Conservation (phyloP, 768 basidiomycete species). For the Xanthoconium stramineum region DNA sequence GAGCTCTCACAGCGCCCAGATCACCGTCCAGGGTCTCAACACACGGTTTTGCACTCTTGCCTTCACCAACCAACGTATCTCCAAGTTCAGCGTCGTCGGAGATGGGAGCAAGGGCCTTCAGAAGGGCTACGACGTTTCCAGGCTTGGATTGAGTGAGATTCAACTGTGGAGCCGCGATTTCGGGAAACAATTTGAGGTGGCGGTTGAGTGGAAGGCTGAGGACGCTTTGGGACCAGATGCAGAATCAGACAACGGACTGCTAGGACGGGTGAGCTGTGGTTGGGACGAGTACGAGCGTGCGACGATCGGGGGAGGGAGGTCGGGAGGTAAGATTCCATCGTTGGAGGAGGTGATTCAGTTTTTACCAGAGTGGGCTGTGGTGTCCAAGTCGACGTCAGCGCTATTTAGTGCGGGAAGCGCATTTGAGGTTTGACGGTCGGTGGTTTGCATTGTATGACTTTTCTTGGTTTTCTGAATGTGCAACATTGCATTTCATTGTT, state of each 20-base stretch:
- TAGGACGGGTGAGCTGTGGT: conserved; percentile 55
- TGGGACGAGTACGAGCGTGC: conserved; percentile 69
- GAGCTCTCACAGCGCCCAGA: conserved; percentile 42
- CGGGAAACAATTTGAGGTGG: conserved; percentile 50
- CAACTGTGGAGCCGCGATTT: conserved; percentile 63
- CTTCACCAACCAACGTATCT: conserved; percentile 48
- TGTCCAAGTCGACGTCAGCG: conserved; percentile 52
- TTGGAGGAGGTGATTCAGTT: conserved; percentile 63
- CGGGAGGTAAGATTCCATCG: conserved; percentile 56
- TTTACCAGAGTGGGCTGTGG: conserved; percentile 66
- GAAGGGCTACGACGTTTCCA: conserved; percentile 38
- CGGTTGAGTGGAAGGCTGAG: conserved; percentile 44
- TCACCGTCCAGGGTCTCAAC: conserved; percentile 53
- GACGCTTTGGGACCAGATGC: conserved; percentile 8
- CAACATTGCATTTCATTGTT: not conserved
- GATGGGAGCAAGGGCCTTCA: conserved; percentile 37
- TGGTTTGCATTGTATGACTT: not conserved
- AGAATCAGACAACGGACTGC: conserved; percentile 15
- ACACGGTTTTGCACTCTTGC: conserved; percentile 62
- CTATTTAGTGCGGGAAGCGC: conserved; percentile 49
- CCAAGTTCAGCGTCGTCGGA: conserved; percentile 39
- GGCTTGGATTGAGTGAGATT: conserved; percentile 37
- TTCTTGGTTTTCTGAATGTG: not conserved
- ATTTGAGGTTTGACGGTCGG: conserved; percentile 17
- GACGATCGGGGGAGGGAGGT: conserved; percentile 42